Evolutionary conservation across 129 eudicot genomes (phyloP).

Genomic region (Logfia minima): DNA sequence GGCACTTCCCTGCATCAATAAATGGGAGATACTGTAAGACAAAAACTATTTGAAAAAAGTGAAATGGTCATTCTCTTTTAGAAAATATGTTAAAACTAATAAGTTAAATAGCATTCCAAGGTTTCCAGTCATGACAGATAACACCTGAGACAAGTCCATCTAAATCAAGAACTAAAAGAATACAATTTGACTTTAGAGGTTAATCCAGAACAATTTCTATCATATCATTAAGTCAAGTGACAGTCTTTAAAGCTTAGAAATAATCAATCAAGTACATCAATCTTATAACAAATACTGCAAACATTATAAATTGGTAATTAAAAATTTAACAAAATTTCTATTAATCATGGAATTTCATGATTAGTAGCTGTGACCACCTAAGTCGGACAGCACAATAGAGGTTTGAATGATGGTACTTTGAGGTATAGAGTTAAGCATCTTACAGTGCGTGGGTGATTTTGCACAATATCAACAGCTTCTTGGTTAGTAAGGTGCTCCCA

Average conservation of each 20-base stretch:
- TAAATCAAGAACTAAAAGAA: slow-evolving; percentile 10
- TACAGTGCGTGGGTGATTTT: slow-evolving; percentile 68
- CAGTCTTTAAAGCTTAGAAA: background rate
- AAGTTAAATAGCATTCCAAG: too few species aligned
- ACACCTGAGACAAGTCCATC: slow-evolving; percentile 5
- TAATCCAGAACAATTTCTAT: background rate
- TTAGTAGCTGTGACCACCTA: slow-evolving; percentile 1
- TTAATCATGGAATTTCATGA: background rate
- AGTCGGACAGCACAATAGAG: slow-evolving; percentile 10
- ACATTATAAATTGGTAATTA: background rate
- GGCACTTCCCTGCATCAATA: slow-evolving; percentile 73
- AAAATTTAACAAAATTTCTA: background rate
- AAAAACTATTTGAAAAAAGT: background rate
- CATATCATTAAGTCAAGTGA: background rate
- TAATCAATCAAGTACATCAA: background rate
- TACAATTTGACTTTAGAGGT: background rate
- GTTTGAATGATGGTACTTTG: background rate
- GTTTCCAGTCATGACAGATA: background rate
- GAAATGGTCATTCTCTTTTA: background rate
- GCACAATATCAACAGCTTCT: slow-evolving; percentile 91
- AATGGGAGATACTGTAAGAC: background rate
- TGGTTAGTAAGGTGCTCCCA: slow-evolving; percentile 98
- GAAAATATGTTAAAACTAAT: background rate
- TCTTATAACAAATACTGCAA: background rate
- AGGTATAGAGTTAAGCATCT: slow-evolving; percentile 29